These are phyloP conservation scores for Rhynchosporium graminicola DNA, from an alignment of 2,329 filamentous ascomycete species.

Conservation along the genomic window DNA sequence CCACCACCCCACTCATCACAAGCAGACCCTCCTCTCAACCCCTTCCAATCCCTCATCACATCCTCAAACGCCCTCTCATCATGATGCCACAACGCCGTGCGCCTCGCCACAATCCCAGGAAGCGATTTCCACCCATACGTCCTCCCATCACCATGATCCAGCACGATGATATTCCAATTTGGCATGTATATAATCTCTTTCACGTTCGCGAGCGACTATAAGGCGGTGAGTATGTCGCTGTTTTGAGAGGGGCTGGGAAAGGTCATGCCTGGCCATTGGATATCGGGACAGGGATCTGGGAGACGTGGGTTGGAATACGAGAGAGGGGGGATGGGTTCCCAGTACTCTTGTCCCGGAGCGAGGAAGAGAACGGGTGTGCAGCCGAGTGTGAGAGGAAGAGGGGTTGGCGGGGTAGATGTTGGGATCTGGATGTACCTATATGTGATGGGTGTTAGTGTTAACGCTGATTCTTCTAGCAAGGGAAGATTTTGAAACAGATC, in stretches of 20 bases:
- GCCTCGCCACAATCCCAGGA: slow-evolving; percentile 21
- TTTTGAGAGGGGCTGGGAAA: slow-evolving; percentile 25
- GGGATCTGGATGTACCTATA: too few relatives aligned
- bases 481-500: too few relatives aligned
- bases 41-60: too few relatives aligned
- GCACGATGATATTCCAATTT: slow-evolving; percentile 26
- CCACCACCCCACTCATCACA: too few relatives aligned
- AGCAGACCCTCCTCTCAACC: too few relatives aligned
- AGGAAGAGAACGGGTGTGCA: slow-evolving; percentile 28
- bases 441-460: too few relatives aligned
- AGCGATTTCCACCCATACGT: slow-evolving; percentile 25
- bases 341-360: slow-evolving; percentile 22
- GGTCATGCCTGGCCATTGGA: slow-evolving; percentile 25
- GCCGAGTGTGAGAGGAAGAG: slow-evolving; percentile 27
- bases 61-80: too few relatives aligned
- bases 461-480: too few relatives aligned
- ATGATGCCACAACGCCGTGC: too few relatives aligned
- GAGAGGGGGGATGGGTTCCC: slow-evolving; percentile 22
- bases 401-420: slow-evolving; percentile 26
- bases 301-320: slow-evolving; percentile 26
- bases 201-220: slow-evolving; percentile 26
- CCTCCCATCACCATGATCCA: slow-evolving; percentile 27
- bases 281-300: slow-evolving; percentile 23
- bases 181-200: slow-evolving; percentile 26
- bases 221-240: slow-evolving; percentile 22